Evolutionary conservation across 1,139 yeast species (phyloP), one percentile per base, ranked within the genome.

Genomic region (Suhomyces anneliseae): DNA sequence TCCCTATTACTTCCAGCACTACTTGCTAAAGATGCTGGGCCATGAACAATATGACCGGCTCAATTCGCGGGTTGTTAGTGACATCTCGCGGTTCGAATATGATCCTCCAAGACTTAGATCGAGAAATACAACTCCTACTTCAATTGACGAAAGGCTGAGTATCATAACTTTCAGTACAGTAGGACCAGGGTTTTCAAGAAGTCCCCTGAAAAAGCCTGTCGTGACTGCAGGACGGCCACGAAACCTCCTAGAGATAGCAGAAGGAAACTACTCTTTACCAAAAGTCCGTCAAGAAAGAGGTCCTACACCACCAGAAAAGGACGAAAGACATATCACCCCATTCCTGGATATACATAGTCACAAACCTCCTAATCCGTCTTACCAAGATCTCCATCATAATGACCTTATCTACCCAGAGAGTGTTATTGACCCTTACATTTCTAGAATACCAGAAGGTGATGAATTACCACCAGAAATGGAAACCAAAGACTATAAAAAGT

Each of bases 401-500:
- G 42, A 43, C n/a, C 26, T 43, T 40, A 38, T 46, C 33, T 46
- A 46, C 27, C 49, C 49, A 1, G 49, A 43, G 27, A 46, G 49
- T 36, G 40, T 46, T n/a, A 43, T 38, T 9, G 49, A 46, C 33
- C 43, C 40, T 2, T 46, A 46, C 39, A 46, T 42, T 4, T 39
- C 44, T 12, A 46, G 38, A 31, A 27, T 33, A 4, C 47, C 50
- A 1, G 40, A 38, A 27, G 43, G 41, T 36, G 38, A 50, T n/a
- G 63, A 60, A n/a, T 45, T 62, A 14, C 68, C 66, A 1, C 59
- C 64, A 7, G 53, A 59, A 27, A 49, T 50, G 46, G 56, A 55
- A 27, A 53, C 65, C 2, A 48, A 47, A 15, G 54, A 59, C 8
- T 56, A 56, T n/a, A 44, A 31, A 9, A 27, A 42, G 19, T 29